Base-by-base conservation (phyloP, 108 stramenopile species). In the Cyclotella baltica region DNA sequence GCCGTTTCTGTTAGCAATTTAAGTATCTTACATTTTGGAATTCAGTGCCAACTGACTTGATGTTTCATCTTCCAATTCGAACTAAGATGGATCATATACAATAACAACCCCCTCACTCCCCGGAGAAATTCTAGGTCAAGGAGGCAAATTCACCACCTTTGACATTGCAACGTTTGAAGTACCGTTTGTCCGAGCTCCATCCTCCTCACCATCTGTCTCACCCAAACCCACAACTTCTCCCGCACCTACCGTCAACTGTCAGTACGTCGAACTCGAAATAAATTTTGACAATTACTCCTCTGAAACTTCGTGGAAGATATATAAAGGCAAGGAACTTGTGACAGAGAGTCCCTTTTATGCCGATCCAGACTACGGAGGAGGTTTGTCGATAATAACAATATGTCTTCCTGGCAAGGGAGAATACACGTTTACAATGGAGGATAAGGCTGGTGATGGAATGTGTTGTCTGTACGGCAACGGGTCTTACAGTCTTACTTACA, bases 361-460 rank as follows among this genome's bases (percentile, higher is more conserved):
- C 11, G 67, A 68, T 52, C 34, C 5, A 40, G 51, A 33, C 30
- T 68, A 68, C 20, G 67, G 6, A 0, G 67, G 67, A 8, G 56
- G 56, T 10, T 56, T 25, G 37, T 23, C 36, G 10, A 52, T 40
- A 40, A 31, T 63, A 2, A 29, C 48, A 5, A 4, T 66, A 2
- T 75, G 73, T 48, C 62, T 75, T 11, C 73, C 73, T 15, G 73
- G 67, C 16, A 31, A 65, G 1, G 75, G 75, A 1, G 27, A 23
- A 4, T 83, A 83, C 48, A 52, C 50, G 3, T 83, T 83, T 35
- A 62, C 57, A 0, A 78, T 83, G n/a, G 15, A 55, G 38, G 82
- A 83, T 69, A 40, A 19, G 0, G 72, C 72, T 43, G 77, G 65
- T 5, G 73, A 83, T 62, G 82, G 82, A 18, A 55, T 83, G 16